Evolutionary conservation across 2,329 filamentous ascomycete genomes (phyloP).

Genomic region (Escovopsis weberi): DNA sequence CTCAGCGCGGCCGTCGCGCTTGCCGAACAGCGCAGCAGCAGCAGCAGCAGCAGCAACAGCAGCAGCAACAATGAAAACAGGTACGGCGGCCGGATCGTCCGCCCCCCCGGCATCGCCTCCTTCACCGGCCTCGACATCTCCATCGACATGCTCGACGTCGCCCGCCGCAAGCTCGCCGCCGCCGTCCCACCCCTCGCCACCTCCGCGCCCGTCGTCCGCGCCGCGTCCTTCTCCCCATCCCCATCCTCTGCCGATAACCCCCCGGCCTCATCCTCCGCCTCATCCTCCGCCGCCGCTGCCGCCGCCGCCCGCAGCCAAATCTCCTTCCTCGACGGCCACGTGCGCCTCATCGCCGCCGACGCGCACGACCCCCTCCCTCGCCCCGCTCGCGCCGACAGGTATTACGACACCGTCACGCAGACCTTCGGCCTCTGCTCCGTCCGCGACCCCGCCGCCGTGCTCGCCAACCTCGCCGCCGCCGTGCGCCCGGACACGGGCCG

Average conservation of each 20-base stretch:
- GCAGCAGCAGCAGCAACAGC: background rate
- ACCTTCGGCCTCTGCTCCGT: constrained; percentile 53
- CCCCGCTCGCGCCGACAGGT: constrained; percentile 11
- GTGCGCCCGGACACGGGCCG: constrained; percentile 41
- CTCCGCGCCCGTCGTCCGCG: constrained; percentile 17
- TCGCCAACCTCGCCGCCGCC: constrained; percentile 36
- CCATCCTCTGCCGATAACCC: no score
- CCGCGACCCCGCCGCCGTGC: constrained; percentile 36
- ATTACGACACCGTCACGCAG: constrained; percentile 48
- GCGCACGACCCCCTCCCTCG: constrained; percentile 29
- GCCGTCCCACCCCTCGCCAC: constrained; percentile 25
- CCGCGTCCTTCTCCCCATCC: constrained; percentile 19
- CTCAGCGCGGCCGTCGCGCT: constrained; percentile 14
- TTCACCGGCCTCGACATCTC: constrained; percentile 51
- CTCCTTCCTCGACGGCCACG: constrained; percentile 24
- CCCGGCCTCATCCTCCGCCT: no score
- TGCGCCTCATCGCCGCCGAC: constrained; percentile 35
- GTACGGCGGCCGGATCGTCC: constrained; percentile 4
- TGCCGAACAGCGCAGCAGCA: no score
- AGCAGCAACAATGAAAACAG: constrained; percentile 6
- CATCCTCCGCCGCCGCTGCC: no score
- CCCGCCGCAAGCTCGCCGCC: constrained; percentile 35
- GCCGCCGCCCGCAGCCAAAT: constrained; percentile 22
- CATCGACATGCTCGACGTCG: constrained; percentile 43
- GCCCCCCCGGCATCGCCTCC: constrained; percentile 26